Evolutionary conservation across 345 rosid genomes (phyloP), one percentile per base, ranked within the genome.

Genomic region (Pistacia vera): DNA sequence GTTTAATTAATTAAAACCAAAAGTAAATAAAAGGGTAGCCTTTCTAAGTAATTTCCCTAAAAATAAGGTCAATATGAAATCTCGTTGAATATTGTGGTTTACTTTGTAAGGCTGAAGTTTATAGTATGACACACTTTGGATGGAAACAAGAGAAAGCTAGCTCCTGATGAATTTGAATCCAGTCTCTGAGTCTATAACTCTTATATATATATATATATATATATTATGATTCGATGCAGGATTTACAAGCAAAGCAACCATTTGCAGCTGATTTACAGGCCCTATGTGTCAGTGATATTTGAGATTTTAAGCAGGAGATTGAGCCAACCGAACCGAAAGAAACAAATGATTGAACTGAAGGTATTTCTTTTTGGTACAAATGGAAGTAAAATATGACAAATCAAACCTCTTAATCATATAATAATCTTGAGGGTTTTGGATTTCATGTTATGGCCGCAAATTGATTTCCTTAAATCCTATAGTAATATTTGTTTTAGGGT

Each of bases 171-270:
- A 36, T n/a, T 56, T 56, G 52, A 56, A 66, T 20, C n/a, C 20
- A 18, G 74, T 38, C 74, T 12, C 22, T 57, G 35, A 38, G 35
- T n/a, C 63, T 41, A 25, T 35, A 35, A 25, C 25, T 25, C 25
- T 25, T 25, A 25, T 25, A 25, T 0, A 25, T 25, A 25, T 25
- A 25, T 25, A 25, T 8, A 69, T n/a, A n/a, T n/a, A n/a, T n/a
- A n/a, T n/a, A n/a, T n/a, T 55, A 52, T 16, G 70, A 67, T 67
- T 67, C 70, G 36, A 67, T 48, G 36, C 70, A 20, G 70, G 49
- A 46, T 67, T 48, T 13, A 67, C 70, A 67, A 67, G 70, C 70
- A 67, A 67, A 25, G 63, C 16, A 25, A 28, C 4, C 63, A 33
- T 60, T 60, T 60, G 35, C 25, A 60, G 36, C 16, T 12, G 66